These are phyloP conservation scores for Panicum miliaceum DNA, from an alignment of 176 grass and related monocot species.

Conservation along the genomic window DNA sequence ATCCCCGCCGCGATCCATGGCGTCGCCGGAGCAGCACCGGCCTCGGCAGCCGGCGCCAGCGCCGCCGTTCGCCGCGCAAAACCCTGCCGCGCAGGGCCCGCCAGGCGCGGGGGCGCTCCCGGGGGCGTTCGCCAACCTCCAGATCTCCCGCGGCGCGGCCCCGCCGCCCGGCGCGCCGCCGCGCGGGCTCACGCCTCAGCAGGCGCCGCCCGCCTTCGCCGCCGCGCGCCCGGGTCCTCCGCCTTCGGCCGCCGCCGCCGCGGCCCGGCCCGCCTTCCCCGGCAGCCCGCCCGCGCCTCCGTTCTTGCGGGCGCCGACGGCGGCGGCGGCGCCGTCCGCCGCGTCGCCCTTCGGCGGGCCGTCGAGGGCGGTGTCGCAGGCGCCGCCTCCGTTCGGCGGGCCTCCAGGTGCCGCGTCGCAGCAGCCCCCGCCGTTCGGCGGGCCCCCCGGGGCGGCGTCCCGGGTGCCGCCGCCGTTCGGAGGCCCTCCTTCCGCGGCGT, in stretches of 20 bases:
- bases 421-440: not conserved
- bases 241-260: not conserved
- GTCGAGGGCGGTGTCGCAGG: conserved; percentile 15
- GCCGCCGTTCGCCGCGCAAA: conserved; percentile 39
- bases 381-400: conserved; percentile 29
- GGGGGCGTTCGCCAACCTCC: conserved; percentile 56
- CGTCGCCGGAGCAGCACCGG: conserved; percentile 12
- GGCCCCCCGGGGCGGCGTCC: not conserved
- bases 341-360: conserved; percentile 26
- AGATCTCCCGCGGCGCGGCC: conserved; percentile 53
- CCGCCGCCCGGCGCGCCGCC: conserved; percentile 17
- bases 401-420: conserved; percentile 12
- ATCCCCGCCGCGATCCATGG: conserved; percentile 29
- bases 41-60: not conserved
- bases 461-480: conserved; percentile 1
- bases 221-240: conserved; percentile 29
- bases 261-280: not conserved
- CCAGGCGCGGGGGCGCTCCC: conserved; percentile 37
- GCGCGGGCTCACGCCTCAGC: conserved; percentile 37
- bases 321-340: not conserved
- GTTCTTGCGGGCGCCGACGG: not conserved
- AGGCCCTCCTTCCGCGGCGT: not conserved
- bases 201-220: conserved; percentile 37
- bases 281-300: conserved; percentile 26
- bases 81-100: conserved; percentile 4